Percentiles rank a stretch among this genome's conserved stretches.
Evolutionary conservation across 805 yeast species (phyloP).

Genomic region (Nakazawaea sp.): DNA sequence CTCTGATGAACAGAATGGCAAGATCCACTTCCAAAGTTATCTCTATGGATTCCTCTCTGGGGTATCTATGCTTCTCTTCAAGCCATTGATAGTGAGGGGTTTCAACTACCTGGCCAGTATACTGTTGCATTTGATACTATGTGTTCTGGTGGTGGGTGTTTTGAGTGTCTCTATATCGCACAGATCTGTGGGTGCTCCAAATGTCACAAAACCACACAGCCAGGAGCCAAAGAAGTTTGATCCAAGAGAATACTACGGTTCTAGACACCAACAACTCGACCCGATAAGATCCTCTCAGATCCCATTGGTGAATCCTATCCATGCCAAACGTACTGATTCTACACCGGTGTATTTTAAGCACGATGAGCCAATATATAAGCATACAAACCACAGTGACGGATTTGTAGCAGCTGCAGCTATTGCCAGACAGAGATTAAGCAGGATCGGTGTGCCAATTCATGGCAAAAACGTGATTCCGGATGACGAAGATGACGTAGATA

Average conservation of each 20-base stretch:
- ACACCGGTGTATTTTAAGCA: not conserved
- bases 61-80: conserved; percentile 13
- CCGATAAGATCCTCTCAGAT: conserved; percentile 2
- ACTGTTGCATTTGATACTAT: conserved; percentile 12
- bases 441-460: not conserved
- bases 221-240: conserved; percentile 13
- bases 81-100: conserved; percentile 17
- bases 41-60: conserved; percentile 16
- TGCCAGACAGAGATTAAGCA: not conserved
- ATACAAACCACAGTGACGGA: not conserved
- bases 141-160: conserved; percentile 13
- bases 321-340: not conserved
- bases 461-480: not conserved
- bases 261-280: not conserved
- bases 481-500: not conserved
- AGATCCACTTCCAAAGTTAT: conserved; percentile 21
- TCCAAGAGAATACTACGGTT: not conserved
- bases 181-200: not conserved
- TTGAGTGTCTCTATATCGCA: conserved; percentile 15
- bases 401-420: not conserved
- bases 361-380: not conserved
- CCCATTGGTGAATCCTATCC: conserved; percentile 5
- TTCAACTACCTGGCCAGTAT: conserved; percentile 18
- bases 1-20: conserved; percentile 15
- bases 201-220: not conserved